Conservation (phyloP, 2,329 filamentous ascomycete genomes). For the Tolypocladium inflatum region DNA sequence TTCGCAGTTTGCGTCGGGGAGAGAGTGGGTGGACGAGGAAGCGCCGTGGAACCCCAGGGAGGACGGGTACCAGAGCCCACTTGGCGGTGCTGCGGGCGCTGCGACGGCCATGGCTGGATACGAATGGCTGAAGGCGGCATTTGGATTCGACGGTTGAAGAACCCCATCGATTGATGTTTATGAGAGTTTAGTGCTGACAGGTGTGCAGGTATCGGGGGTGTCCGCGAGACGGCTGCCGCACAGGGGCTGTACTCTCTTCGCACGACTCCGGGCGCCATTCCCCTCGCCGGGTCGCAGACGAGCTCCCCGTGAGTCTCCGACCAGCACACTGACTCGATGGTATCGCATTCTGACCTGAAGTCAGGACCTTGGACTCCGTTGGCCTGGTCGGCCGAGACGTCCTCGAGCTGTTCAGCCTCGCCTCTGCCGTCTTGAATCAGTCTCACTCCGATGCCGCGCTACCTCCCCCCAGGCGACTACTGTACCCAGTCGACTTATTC, state of each 20-base stretch:
- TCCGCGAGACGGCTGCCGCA: slow-evolving; percentile 10
- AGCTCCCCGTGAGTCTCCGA: slow-evolving; percentile 11
- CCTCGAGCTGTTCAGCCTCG: slow-evolving; percentile 11
- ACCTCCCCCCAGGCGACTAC: slow-evolving; percentile 8
- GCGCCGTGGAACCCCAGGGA: slow-evolving; percentile 36
- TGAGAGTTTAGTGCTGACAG: not conserved
- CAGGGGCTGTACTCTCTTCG: slow-evolving; percentile 21
- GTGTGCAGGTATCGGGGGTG: slow-evolving; percentile 9
- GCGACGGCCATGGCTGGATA: slow-evolving; percentile 28
- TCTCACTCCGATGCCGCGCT: not conserved
- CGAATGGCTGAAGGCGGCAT: slow-evolving; percentile 28
- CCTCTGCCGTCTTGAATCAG: slow-evolving; percentile 7
- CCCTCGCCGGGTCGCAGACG: slow-evolving; percentile 6
- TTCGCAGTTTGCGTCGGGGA: slow-evolving; percentile 32
- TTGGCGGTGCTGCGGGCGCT: slow-evolving; percentile 27
- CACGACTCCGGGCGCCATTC: slow-evolving; percentile 6
- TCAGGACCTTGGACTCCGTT: slow-evolving; percentile 10
- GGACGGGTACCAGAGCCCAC: slow-evolving; percentile 32
- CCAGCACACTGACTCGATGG: too few species aligned
- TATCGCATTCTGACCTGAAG: not conserved
- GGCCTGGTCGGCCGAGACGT: slow-evolving; percentile 16
- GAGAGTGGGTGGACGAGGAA: slow-evolving; percentile 31
- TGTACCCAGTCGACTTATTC: slow-evolving; percentile 16
- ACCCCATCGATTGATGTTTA: not conserved
- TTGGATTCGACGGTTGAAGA: slow-evolving; percentile 25